A percentile compares a stretch with the other conserved stretches of the same genome.
Evolutionary conservation across 495 filamentous ascomycete genomes (phyloP).

Genomic region (Talaromyces borbonicus): DNA sequence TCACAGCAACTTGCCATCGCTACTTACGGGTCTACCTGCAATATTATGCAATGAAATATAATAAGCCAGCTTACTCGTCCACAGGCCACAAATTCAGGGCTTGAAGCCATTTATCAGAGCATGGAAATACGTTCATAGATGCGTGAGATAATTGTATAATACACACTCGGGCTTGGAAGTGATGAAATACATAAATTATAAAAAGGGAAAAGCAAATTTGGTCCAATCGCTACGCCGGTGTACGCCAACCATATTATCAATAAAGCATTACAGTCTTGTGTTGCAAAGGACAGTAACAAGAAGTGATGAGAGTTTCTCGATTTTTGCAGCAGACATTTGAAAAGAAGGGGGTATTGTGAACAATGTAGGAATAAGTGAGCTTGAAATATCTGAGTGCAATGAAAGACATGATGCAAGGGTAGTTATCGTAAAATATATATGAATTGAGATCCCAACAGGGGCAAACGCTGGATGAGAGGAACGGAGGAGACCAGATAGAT

Average conservation of each 20-base stretch:
- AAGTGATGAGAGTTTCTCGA: no score
- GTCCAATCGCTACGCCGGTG: neutral
- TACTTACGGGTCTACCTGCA: no score
- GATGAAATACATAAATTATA: neutral
- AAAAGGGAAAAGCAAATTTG: neutral
- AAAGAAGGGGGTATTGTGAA: constrained; percentile 1
- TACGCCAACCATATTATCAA: neutral
- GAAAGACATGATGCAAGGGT: neutral
- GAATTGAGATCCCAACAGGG: no score
- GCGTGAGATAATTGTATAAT: neutral
- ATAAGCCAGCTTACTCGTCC: no score
- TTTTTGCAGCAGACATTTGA: neutral
- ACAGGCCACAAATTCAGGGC: no score
- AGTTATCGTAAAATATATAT: neutral
- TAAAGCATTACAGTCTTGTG: neutral
- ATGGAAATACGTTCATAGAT: no score
- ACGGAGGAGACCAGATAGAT: neutral
- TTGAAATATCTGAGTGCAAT: neutral
- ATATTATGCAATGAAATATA: no score
- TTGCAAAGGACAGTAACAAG: no score
- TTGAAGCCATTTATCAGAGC: no score
- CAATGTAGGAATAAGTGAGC: neutral
- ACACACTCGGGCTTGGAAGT: neutral
- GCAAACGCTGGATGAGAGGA: no score
- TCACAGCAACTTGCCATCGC: no score